Conservation (phyloP, 176 grass and related monocot genomes). For the Aegilops bicornis region DNA sequence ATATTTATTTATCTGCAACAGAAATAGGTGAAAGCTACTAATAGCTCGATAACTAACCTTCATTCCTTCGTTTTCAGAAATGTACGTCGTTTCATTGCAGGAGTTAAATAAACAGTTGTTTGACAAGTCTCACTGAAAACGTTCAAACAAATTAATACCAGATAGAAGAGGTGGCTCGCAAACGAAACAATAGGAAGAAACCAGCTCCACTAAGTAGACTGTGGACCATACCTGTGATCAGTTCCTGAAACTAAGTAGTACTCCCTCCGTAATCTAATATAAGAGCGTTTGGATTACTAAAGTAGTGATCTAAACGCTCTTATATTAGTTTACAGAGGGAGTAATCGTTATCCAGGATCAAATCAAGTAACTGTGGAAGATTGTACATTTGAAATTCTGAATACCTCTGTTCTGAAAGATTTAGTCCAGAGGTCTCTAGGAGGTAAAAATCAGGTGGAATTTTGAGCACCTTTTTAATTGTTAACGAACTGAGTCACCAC, state of each 20-base stretch:
- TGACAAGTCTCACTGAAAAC: slow-evolving; percentile 49
- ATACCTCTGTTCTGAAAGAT: background rate
- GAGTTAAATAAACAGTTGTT: slow-evolving; percentile 49
- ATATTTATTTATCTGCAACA: background rate
- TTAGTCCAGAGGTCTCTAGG: background rate
- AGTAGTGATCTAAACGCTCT: no score
- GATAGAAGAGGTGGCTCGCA: slow-evolving; percentile 15
- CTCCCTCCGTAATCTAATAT: no score
- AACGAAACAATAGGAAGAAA: background rate
- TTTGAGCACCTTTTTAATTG: background rate
- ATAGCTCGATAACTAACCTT: slow-evolving; percentile 12
- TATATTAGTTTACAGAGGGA: no score
- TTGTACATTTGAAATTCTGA: background rate
- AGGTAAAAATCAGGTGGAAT: background rate
- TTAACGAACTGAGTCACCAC: background rate
- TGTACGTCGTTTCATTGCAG: slow-evolving; percentile 17
- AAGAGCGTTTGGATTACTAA: no score
- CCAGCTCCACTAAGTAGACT: background rate
- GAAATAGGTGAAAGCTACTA: background rate
- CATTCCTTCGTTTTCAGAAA: slow-evolving; percentile 35
- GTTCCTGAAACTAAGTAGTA: background rate
- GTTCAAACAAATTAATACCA: slow-evolving; percentile 40
- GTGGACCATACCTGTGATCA: background rate
- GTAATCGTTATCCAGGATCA: background rate
- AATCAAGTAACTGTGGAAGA: slow-evolving; percentile 15